phyloP scores from a whole-genome alignment of 2,329 filamentous ascomycete genomes.

The Pseudogymnoascus sp. region DNA sequence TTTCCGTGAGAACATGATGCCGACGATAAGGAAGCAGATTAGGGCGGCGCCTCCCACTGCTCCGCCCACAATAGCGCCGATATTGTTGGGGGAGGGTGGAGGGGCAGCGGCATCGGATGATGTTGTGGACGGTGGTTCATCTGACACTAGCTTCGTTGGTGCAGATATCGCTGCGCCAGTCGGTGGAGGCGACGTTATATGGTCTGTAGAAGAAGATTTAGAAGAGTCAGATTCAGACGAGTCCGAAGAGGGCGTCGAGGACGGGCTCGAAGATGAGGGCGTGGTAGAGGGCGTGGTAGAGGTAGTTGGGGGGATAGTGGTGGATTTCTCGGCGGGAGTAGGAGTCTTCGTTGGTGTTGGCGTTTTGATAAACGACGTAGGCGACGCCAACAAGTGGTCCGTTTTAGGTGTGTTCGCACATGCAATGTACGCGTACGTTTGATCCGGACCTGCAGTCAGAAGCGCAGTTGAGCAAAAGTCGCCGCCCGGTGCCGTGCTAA shows the following conservation, averaged over 20 bases:
- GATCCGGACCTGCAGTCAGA: slow-evolving; percentile 27
- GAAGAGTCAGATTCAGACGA: neutral
- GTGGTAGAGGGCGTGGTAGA: neutral
- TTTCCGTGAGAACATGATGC: slow-evolving; percentile 14
- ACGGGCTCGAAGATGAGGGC: slow-evolving; percentile 1
- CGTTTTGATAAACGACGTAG: slow-evolving; percentile 1
- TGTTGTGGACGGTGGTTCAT: neutral
- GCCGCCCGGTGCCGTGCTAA: slow-evolving; percentile 13
- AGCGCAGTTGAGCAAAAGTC: slow-evolving; percentile 31
- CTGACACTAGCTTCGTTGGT: neutral
- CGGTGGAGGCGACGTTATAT: neutral
- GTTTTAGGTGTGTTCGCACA: slow-evolving; percentile 22
- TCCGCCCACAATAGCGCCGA: slow-evolving; percentile 11
- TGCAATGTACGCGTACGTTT: slow-evolving; percentile 32
- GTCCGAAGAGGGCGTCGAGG: neutral
- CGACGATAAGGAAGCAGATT: slow-evolving; percentile 14
- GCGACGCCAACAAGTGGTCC: slow-evolving; percentile 9
- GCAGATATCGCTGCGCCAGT: neutral
- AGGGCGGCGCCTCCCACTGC: slow-evolving; percentile 12
- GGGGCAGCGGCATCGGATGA: neutral
- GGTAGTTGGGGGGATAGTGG: neutral
- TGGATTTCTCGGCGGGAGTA: neutral
- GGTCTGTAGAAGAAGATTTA: neutral
- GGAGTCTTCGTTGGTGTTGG: neutral
- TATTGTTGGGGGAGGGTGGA: slow-evolving; percentile 1